Evolutionary conservation across 2,329 filamentous ascomycete species (phyloP), one percentile per base, ranked within the genome.

Genomic region (Fragosphaeria purpurea): DNA sequence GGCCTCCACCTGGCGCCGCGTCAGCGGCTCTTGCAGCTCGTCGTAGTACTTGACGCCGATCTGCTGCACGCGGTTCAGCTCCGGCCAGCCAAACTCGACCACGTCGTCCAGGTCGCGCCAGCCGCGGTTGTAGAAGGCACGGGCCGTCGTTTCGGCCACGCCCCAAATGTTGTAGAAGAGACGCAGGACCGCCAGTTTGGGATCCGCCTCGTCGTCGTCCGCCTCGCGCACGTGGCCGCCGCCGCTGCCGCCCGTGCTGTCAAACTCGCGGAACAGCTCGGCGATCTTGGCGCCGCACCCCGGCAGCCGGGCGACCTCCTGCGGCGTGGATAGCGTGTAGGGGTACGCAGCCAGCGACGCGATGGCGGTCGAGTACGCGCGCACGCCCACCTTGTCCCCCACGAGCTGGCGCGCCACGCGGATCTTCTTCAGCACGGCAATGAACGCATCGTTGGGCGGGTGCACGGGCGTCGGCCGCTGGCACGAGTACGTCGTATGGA

Each of bases 21-120:
- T 77, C 5, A 97, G 87, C 11, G 77, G 80, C 12, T 75, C 66
- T 44, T 78, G 70, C 50, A 98, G 86, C 56, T 97, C 91, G 37
- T 94, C 85, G 63, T 94, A 95, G 67, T 83, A 96, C 63, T 97
- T 97, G 43, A 96, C 72, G 0, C 93, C 91, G 50, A 97, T 95
- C 63, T 97, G 89, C 65, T 96, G 91, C 1, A 88, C 85, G 10
- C 89, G 80, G 1, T 76, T 84, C 1, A 97, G 71, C 0, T 66
- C 73, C 22, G 72, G 63, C 91, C 91, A 97, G 9, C 86, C 89
- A 59, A 82, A 77, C 60, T 95, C 86, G 41, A 95, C 73, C 4
- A 97, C 71, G 59, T 97, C 90, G 59, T 96, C 88, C 1, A 95
- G 71, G 53, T 93, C 85, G 53, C 80, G 76, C 87, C 88, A 96